Conservation (phyloP, 2,329 filamentous ascomycete genomes). For the Colletotrichum gloeosporioides region DNA sequence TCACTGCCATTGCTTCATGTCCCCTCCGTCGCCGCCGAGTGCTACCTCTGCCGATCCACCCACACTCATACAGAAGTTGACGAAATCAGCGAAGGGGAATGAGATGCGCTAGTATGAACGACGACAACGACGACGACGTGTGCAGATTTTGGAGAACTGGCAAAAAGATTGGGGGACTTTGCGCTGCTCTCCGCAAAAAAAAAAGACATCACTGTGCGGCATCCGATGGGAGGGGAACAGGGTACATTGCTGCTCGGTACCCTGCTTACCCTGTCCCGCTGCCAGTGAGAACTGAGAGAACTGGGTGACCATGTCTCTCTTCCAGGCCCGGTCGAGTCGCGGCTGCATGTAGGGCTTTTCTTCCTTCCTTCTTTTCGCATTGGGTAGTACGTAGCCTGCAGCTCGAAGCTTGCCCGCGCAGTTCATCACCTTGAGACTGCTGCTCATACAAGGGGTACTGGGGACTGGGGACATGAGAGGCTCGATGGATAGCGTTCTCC, state of each 20-base stretch:
- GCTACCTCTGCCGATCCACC: constrained; percentile 14
- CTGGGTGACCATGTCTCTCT: neutral
- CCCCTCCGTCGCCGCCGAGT: constrained; percentile 11
- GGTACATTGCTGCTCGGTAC: neutral
- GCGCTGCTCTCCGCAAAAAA: neutral
- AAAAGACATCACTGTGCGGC: constrained; percentile 13
- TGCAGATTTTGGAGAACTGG: neutral
- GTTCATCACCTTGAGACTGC: neutral
- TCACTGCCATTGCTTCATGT: neutral
- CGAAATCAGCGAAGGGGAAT: neutral
- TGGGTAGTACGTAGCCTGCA: neutral
- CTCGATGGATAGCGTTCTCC: neutral
- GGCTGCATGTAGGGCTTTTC: neutral
- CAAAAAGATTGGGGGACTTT: neutral
- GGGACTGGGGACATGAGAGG: neutral
- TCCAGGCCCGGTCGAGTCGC: neutral
- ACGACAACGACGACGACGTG: neutral
- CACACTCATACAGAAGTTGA: constrained; percentile 3
- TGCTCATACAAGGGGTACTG: neutral
- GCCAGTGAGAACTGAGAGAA: neutral
- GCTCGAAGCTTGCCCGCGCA: neutral
- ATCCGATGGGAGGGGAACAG: neutral
- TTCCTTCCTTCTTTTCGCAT: neutral
- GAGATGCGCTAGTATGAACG: neutral
- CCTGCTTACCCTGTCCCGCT: neutral